Base-by-base conservation (phyloP, 2,329 filamentous ascomycete species). In the Verticillium nonalfalfae region DNA sequence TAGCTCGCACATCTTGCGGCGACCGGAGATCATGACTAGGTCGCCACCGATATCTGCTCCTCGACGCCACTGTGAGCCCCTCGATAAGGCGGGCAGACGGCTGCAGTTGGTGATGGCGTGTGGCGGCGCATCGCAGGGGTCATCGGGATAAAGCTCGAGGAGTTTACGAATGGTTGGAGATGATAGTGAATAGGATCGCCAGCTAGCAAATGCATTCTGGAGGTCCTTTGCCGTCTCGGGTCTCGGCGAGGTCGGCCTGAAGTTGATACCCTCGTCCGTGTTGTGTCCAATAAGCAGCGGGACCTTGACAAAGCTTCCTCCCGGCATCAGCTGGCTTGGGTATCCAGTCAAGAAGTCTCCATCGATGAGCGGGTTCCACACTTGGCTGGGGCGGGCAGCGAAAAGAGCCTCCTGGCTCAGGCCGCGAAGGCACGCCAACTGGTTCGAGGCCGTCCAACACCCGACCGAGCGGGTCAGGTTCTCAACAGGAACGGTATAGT, bases 221-320 rank as follows among this genome's bases (percentile, higher is more conserved):
- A 82, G 72, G 26, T 79, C 78, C 4, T 73, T 64, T 26, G 76
- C 75, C 3, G 75, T 80, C 59, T 81, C 69, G 5, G 73, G 66
- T 1, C 67, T 69, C n/a, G 72, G 69, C n/a, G 79, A 72, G 6
- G 72, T 75, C 7, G 63, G 60, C 40, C 63, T 62, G 63, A 80
- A 79, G 36, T 70, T 71, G 50, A 74, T 74, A 3, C 77, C 77
- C 65, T 83, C 81, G 64, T 83, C 80, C 4, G 75, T 78, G 64
- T 82, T 83, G 58, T 79, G 75, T 3, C 81, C 81, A 0, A 74
- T 76, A 1, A 84, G 68, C 21, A 81, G 70, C 0, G 80, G 80
- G 0, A 82, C 72, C 2, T 73, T 69, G 50, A 77, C 71, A 66
- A 76, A 81, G 15, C 76, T 76, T 1, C 74, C 74, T n/a, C 73